Evolutionary conservation across 2,329 filamentous ascomycete species (phyloP).

Genomic region (Ceratocystis colombiana): DNA sequence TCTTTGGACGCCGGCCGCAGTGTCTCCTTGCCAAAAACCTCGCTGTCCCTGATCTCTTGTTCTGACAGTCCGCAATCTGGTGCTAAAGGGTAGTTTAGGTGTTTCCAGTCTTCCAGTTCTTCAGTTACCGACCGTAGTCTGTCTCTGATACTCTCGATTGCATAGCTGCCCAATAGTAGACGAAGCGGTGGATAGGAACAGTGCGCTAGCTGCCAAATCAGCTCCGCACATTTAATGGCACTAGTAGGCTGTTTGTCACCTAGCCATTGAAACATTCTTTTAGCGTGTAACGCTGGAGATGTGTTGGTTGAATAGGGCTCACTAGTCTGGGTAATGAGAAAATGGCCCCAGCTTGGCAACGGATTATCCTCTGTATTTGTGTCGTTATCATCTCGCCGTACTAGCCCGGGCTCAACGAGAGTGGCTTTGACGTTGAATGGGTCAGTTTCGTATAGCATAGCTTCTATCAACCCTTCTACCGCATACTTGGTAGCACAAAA

Average conservation of each 20-base stretch:
- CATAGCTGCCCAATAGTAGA: constrained; percentile 81
- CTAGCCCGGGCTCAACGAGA: constrained; percentile 80
- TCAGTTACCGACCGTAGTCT: constrained; percentile 82
- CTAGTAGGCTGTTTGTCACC: constrained; percentile 86
- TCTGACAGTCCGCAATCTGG: constrained; percentile 24
- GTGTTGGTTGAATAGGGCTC: constrained; percentile 68
- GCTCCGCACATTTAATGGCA: constrained; percentile 81
- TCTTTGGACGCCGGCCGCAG: not conserved
- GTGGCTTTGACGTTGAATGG: constrained; percentile 86
- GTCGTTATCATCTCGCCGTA: constrained; percentile 63
- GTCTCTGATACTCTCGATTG: constrained; percentile 91
- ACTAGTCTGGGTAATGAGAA: constrained; percentile 76
- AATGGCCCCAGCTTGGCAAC: constrained; percentile 80
- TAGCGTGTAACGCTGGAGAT: constrained; percentile 77
- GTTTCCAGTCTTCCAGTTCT: constrained; percentile 89
- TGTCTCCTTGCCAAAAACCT: constrained; percentile 1
- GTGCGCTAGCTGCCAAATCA: constrained; percentile 90
- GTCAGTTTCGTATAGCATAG: constrained; percentile 92
- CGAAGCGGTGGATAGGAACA: constrained; percentile 86
- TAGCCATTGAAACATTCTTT: constrained; percentile 88
- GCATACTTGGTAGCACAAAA: constrained; percentile 98
- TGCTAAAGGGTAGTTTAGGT: constrained; percentile 51
- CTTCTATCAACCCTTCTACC: constrained; percentile 88
- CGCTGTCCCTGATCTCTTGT: constrained; percentile 23
- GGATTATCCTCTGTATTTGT: constrained; percentile 46